A percentile compares a stretch with the other conserved stretches of the same genome.
Evolutionary conservation across 2,329 filamentous ascomycete genomes (phyloP).

Genomic region (Diaporthe aspalathi): DNA sequence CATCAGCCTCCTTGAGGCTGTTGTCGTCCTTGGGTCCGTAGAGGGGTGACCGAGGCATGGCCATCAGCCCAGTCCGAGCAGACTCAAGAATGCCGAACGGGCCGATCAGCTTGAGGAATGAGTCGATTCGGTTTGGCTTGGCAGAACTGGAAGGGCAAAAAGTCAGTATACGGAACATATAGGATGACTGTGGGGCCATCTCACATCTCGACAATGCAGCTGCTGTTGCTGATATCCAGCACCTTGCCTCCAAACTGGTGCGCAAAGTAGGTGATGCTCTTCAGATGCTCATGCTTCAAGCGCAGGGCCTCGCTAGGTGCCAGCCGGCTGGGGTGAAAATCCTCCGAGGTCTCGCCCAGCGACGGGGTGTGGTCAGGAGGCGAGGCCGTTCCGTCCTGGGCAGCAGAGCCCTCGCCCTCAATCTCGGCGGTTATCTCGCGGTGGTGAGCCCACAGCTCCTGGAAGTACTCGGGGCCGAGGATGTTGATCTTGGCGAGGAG

Average conservation of each 20-base stretch:
- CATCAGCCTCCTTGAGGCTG: slow-evolving; percentile 85
- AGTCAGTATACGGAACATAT: slow-evolving; percentile 42
- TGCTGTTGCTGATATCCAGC: slow-evolving; percentile 96
- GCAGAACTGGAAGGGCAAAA: slow-evolving; percentile 71
- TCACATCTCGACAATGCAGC: slow-evolving; percentile 97
- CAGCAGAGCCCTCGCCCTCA: slow-evolving; percentile 55
- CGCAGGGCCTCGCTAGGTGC: slow-evolving; percentile 88
- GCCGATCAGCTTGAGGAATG: slow-evolving; percentile 93
- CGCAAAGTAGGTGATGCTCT: slow-evolving; percentile 94
- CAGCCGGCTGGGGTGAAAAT: slow-evolving; percentile 92
- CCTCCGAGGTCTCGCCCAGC: slow-evolving; percentile 64
- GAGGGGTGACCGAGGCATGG: slow-evolving; percentile 91
- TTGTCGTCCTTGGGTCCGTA: slow-evolving; percentile 76
- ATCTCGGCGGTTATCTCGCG: slow-evolving; percentile 78
- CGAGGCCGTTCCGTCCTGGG: slow-evolving; percentile 46
- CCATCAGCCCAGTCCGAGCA: slow-evolving; percentile 95
- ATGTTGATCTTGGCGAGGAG: slow-evolving; percentile 97
- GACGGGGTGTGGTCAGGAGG: slow-evolving; percentile 47
- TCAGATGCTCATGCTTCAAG: slow-evolving; percentile 97
- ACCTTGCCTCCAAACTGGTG: slow-evolving; percentile 99
- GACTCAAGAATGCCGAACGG: slow-evolving; percentile 98
- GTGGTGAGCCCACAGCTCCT: slow-evolving; percentile 95
- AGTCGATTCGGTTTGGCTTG: slow-evolving; percentile 93
- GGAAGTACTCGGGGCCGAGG: slow-evolving; percentile 96
- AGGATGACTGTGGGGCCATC: slow-evolving; percentile 50